Evolutionary conservation across 768 basidiomycete species (phyloP).

Genomic region (Mycena vulgaris): DNA sequence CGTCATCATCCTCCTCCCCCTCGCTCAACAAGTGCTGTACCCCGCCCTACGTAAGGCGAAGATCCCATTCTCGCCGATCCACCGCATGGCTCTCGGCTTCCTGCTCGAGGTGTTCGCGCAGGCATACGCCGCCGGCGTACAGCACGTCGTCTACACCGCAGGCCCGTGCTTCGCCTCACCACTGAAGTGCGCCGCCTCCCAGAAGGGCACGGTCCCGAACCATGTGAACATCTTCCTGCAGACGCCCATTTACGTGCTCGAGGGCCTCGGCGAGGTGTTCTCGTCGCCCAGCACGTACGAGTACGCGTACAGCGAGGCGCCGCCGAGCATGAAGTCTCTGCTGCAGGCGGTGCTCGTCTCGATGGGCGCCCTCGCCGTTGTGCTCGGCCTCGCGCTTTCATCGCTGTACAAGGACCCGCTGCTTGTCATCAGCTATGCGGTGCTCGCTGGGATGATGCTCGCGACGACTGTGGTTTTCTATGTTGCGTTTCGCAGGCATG

Average conservation of each 20-base stretch:
- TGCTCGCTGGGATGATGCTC: constrained; percentile 24
- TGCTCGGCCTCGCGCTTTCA: constrained; percentile 22
- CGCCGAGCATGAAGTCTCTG: constrained; percentile 28
- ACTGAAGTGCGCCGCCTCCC: constrained; percentile 10
- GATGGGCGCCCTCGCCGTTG: constrained; percentile 25
- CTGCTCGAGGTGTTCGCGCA: constrained; percentile 25
- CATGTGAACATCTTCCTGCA: constrained; percentile 21
- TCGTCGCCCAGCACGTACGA: constrained; percentile 31
- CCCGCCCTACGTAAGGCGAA: constrained; percentile 27
- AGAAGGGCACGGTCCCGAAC: constrained; percentile 6
- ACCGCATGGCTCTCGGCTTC: constrained; percentile 34
- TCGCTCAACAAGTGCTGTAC: constrained; percentile 19
- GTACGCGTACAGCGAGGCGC: constrained; percentile 30
- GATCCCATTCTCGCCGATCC: constrained; percentile 28
- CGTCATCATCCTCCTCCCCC: constrained; percentile 24
- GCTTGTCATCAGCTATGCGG: constrained; percentile 19
- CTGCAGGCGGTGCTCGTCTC: constrained; percentile 27
- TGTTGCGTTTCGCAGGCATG: constrained; percentile 8
- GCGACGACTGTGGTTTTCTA: constrained; percentile 14
- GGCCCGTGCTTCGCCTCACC: constrained; percentile 14
- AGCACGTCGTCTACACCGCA: constrained; percentile 19
- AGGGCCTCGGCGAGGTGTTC: constrained; percentile 35
- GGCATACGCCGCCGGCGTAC: constrained; percentile 22
- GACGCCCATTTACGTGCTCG: constrained; percentile 30
- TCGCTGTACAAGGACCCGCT: constrained; percentile 29